A percentile compares a stretch with the other conserved stretches of the same genome.
These are phyloP conservation scores for Umbelopsis ramanniana DNA, from an alignment of 192 early-diverging fungal species.

Conservation along the genomic window DNA sequence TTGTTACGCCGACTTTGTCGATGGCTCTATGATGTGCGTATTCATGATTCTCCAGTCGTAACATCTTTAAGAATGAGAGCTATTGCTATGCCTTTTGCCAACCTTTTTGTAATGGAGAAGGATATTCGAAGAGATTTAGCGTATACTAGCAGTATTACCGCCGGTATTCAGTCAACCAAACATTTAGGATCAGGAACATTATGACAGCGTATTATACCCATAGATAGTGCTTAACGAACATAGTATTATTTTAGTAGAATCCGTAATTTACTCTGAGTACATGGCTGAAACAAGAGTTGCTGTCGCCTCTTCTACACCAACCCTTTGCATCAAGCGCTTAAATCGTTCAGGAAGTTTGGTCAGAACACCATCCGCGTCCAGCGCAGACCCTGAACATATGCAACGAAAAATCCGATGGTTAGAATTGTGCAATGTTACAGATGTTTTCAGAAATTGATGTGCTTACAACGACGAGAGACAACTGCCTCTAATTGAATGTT, in stretches of 20 bases:
- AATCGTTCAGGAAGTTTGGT: constrained; percentile 1
- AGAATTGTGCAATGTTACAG: too few relatives aligned
- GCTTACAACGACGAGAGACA: neutral
- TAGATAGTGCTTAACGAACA: neutral
- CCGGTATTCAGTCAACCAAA: too few relatives aligned
- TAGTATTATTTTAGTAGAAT: neutral
- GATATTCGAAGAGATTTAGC: too few relatives aligned
- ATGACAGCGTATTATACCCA: neutral
- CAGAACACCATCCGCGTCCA: constrained; percentile 18
- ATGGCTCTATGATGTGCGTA: too few relatives aligned
- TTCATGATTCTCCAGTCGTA: too few relatives aligned
- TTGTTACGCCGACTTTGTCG: too few relatives aligned
- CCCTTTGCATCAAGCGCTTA: constrained; percentile 1
- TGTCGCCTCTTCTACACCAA: neutral
- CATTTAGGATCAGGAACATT: too few relatives aligned
- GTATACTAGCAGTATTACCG: too few relatives aligned
- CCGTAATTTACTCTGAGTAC: neutral
- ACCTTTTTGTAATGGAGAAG: too few relatives aligned
- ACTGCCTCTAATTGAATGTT: constrained; percentile 7
- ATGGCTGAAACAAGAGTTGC: constrained; percentile 3
- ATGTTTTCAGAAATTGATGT: neutral
- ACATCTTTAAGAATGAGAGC: too few relatives aligned
- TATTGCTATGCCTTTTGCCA: too few relatives aligned
- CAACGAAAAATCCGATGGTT: too few relatives aligned
- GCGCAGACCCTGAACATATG: neutral